Evolutionary conservation across 371 early-diverging fungal genomes (phyloP), one percentile per base, ranked within the genome.

Genomic region (Blastocladiella emersonii): DNA sequence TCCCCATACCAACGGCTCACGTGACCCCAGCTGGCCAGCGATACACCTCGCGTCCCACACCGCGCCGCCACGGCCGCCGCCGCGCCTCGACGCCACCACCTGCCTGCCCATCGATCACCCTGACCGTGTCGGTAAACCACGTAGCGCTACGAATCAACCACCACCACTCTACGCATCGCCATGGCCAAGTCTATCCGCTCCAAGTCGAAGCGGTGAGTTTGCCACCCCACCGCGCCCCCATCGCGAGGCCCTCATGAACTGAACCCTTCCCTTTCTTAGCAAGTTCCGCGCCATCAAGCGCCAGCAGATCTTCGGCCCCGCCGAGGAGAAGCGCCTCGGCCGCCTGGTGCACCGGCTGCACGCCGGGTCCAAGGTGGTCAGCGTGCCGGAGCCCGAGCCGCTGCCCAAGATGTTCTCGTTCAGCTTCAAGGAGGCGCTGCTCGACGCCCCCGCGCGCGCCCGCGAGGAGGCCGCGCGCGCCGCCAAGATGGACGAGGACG

Each of bases 261-360:
- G 39, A 39, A 39, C 5, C 39, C 39, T 8, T 39, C 39, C 21
- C 21, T 3, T 44, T 3, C 3, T 4, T 21, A 44, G 45, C 53
- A 51, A 51, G 53, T 51, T 51, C 53, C 53, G 53, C 53, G 32
- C 32, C 32, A 51, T 51, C 53, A 51, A 51, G 53, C 53, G 53
- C 53, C 30, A 15, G 30, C 7, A 8, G 30, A 10, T 51, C 17
- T 51, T 25, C 30, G 30, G 19, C 30, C 30, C 27, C 21, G 53
- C 12, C 13, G 27, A 25, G 21, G 32, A 51, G 10, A 30, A 30
- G 53, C 53, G 53, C 15, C 53, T 51, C 0, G 21, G 1, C 15
- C 53, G 53, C 30, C 15, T 25, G 8, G 32, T 23, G 27, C 30
- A 25, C 27, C 30, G 32, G 30, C 32, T 51, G 53, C 53, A 51